Base-by-base conservation (phyloP, 495 filamentous ascomycete genomes). In the Margaritispora aquatica region DNA sequence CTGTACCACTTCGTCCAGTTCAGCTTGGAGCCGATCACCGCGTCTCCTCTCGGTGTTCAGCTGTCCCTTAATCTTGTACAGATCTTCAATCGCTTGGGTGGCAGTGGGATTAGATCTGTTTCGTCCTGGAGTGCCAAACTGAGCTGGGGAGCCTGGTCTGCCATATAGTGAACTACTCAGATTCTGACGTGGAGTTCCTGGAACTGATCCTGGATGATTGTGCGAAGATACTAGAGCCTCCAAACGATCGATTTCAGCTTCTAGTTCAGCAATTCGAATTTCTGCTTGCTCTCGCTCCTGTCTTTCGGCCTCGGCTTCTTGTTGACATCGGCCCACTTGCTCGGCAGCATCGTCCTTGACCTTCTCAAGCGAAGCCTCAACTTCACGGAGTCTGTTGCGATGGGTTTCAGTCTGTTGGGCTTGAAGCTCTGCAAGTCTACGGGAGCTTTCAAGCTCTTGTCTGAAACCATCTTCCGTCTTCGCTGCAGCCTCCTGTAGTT, bases 351-450 rank as follows among this genome's bases (percentile, higher is more conserved):
- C 86, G 41, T 95, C 88, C 68, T 87, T 88, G 15, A 86, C 82
- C 57, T 88, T 84, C 54, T 96, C 89, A 38, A 96, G 68, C 11
- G 84, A 73, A 4, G 84, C 73, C 65, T 95, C 86, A 44, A 96
- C 85, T 55, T 96, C 91, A 64, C 90, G 86, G 8, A 94, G 79
- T 27, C 92, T 82, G 55, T 86, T 82, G 66, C 85, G 88, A 57
- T 92, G 85, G 0, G 89, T 94, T 51, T 88, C 78, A 0, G 90
- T 88, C 34, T 90, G 85, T 61, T 94, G 88, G 48, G 89, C 83
- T 63, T 93, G 92, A 50, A 99, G 76, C 58, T 95, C 85, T 8
- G 90, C 88, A 26, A 99, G 79, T 44, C 95, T 84, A 58, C 83
- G 84, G 2, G 84, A 80, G 50, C 85, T 86, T 36, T 96, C 90